A percentile compares a stretch with the other conserved stretches of the same genome.
Conservation (phyloP, 2,329 filamentous ascomycete species). For the Kalmusia sp. region DNA sequence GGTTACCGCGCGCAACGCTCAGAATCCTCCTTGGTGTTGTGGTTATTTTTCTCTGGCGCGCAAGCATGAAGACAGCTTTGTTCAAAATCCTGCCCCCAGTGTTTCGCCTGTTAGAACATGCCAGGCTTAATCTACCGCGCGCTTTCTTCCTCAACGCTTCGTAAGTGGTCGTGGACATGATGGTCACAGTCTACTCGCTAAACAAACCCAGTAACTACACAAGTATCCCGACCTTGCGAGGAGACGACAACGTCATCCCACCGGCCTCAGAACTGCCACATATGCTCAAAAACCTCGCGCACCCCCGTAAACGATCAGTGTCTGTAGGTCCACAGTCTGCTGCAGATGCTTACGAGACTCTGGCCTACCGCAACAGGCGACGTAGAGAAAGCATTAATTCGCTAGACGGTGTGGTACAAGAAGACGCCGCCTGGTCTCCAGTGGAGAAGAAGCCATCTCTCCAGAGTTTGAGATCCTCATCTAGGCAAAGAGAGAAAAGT, state of each 20-base stretch:
- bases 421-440: constrained; percentile 32
- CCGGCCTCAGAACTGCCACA: constrained; percentile 85
- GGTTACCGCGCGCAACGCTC: constrained; percentile 66
- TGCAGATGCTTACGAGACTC: constrained; percentile 92
- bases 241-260: constrained; percentile 88
- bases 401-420: constrained; percentile 36
- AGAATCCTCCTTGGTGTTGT: constrained; percentile 82
- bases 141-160: constrained; percentile 91
- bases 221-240: constrained; percentile 74
- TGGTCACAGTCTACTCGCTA: background rate
- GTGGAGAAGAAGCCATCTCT: constrained; percentile 15
- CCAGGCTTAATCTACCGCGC: constrained; percentile 80
- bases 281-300: constrained; percentile 80
- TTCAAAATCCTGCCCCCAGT: constrained; percentile 81
- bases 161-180: constrained; percentile 47
- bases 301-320: constrained; percentile 81
- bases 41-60: constrained; percentile 88
- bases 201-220: constrained; percentile 71
- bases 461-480: constrained; percentile 35
- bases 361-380: constrained; percentile 84
- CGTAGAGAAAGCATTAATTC: constrained; percentile 66
- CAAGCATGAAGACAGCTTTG: constrained; percentile 83
- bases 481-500: constrained; percentile 36
- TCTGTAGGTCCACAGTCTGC: constrained; percentile 94
- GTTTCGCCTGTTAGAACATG: constrained; percentile 83